phyloP scores from a whole-genome alignment of 2,329 filamentous ascomycete genomes.

The Xylaria multiplex region DNA sequence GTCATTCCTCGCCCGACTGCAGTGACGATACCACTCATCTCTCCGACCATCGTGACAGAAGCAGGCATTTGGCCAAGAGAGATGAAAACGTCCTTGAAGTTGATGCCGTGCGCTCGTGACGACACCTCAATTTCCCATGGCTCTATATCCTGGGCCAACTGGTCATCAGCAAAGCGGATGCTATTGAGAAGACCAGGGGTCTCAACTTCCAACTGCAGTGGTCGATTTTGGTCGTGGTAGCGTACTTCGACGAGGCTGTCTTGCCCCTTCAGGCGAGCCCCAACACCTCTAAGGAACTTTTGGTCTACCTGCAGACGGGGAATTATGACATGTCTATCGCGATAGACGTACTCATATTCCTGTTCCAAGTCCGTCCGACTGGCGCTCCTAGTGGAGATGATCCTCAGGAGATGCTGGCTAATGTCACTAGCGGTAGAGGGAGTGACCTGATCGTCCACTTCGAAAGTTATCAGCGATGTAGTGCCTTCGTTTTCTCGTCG shows the following conservation, averaged over 20 bases:
- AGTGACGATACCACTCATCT: conserved; percentile 33
- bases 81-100: conserved; percentile 37
- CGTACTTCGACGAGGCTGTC: conserved; percentile 17
- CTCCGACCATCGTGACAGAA: conserved; percentile 28
- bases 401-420: conserved; percentile 16
- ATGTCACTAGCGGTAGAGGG: conserved; percentile 16
- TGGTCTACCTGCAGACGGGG: conserved; percentile 21
- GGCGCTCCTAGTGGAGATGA: neutral
- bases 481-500: conserved; percentile 26
- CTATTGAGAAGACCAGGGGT: conserved; percentile 35
- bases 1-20: conserved; percentile 25
- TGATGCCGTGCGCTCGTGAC: conserved; percentile 33
- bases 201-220: conserved; percentile 34
- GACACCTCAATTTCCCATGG: conserved; percentile 40
- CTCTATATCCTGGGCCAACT: conserved; percentile 27
- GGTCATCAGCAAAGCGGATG: conserved; percentile 28
- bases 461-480: conserved; percentile 18
- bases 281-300: conserved; percentile 23
- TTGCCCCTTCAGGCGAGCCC: conserved; percentile 5
- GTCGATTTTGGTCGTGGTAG: conserved; percentile 25
- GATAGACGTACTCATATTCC: conserved; percentile 24
- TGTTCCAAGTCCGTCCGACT: neutral
- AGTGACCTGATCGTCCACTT: conserved; percentile 21
- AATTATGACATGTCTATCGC: conserved; percentile 20
- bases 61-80: conserved; percentile 33